phyloP scores from a whole-genome alignment of 495 filamentous ascomycete species.

The Aspergillus coremiiformis region DNA sequence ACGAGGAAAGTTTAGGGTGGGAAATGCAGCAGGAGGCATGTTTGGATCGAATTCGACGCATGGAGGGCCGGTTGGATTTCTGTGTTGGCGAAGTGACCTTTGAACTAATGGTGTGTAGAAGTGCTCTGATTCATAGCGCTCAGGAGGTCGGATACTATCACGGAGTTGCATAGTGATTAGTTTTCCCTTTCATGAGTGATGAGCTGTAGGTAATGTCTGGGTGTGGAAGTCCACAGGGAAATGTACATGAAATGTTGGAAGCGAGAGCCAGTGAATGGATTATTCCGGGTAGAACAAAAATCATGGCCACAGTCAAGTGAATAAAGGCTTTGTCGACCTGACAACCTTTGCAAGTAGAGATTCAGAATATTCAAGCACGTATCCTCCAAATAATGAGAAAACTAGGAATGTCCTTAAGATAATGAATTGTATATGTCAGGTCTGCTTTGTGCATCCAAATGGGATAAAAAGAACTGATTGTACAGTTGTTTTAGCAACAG shows the following conservation, averaged over 20 bases:
- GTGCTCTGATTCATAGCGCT: slow-evolving; percentile 14
- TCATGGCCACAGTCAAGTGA: background rate
- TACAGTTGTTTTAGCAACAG: no score
- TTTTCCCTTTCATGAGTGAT: background rate
- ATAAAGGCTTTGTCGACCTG: background rate
- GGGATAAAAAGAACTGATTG: background rate
- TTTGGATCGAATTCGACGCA: slow-evolving; percentile 34
- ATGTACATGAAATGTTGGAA: background rate
- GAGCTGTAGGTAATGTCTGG: background rate
- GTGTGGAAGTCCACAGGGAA: background rate
- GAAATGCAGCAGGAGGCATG: slow-evolving; percentile 38
- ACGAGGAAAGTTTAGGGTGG: slow-evolving; percentile 25
- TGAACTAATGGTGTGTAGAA: slow-evolving; percentile 1
- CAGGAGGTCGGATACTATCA: slow-evolving; percentile 13
- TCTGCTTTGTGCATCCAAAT: background rate
- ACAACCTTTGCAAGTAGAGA: background rate
- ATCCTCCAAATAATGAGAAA: background rate
- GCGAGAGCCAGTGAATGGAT: background rate
- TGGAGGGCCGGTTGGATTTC: background rate
- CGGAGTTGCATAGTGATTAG: slow-evolving; percentile 18
- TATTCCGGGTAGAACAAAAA: no score
- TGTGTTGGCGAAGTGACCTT: slow-evolving; percentile 1
- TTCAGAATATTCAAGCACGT: background rate
- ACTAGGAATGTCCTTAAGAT: background rate
- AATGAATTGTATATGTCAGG: background rate